Conservation (phyloP, 495 filamentous ascomycete species). For the Trichoderma virens region DNA sequence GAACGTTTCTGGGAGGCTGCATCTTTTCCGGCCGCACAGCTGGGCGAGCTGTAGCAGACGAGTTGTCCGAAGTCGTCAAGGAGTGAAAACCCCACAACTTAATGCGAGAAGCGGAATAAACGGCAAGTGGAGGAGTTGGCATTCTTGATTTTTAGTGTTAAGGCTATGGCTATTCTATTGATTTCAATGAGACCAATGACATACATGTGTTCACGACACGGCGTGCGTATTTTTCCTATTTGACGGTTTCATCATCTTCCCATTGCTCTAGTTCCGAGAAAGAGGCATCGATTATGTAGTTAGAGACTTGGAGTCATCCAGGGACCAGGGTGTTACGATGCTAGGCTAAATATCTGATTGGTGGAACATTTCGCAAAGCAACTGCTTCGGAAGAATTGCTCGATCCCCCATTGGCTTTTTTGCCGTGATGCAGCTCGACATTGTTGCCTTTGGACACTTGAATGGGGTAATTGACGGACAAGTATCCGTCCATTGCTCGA, state of each 20-base stretch:
- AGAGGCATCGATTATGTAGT: too few relatives aligned
- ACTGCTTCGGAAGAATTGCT: background rate
- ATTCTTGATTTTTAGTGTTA: background rate
- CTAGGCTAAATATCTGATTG: background rate
- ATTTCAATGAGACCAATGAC: slow-evolving; percentile 3
- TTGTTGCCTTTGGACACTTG: background rate
- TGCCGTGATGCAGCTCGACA: background rate
- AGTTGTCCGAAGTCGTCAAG: slow-evolving; percentile 20
- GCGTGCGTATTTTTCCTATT: too few relatives aligned
- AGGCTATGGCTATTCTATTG: background rate
- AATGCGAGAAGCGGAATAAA: background rate
- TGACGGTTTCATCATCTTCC: background rate
- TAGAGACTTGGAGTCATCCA: too few relatives aligned
- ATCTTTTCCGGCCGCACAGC: slow-evolving; percentile 45
- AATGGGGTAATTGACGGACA: background rate
- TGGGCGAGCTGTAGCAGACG: slow-evolving; percentile 34
- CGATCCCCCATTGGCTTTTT: too few relatives aligned
- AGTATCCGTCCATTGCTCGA: background rate
- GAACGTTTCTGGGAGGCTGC: slow-evolving; percentile 42
- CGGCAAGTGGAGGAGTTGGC: background rate
- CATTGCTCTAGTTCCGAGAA: background rate
- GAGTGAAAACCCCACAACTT: background rate
- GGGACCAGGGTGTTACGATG: too few relatives aligned
- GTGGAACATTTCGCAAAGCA: background rate
- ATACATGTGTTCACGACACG: background rate